phyloP scores from a whole-genome alignment of 2,329 filamentous ascomycete genomes.

The Pseudogymnoascus sp. region DNA sequence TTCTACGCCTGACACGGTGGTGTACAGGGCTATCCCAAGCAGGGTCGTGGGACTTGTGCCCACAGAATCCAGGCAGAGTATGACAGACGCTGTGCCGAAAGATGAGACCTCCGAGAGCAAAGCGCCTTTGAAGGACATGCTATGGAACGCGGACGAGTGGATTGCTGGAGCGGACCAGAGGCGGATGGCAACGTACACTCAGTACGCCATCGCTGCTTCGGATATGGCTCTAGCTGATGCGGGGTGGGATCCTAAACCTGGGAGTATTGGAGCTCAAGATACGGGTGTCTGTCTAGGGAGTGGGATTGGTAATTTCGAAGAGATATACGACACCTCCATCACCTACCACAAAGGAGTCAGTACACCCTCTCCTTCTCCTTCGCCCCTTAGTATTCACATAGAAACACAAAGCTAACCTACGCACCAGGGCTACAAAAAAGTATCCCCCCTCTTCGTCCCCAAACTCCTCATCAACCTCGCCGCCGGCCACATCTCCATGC shows the following conservation, averaged over 20 bases:
- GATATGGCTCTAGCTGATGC: constrained; percentile 82
- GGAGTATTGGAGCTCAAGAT: constrained; percentile 54
- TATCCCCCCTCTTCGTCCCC: constrained; percentile 89
- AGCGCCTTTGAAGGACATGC: constrained; percentile 30
- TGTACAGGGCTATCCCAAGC: constrained; percentile 68
- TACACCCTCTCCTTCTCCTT: constrained; percentile 5
- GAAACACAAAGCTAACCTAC: neutral
- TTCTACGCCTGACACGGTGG: constrained; percentile 35
- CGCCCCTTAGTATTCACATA: neutral
- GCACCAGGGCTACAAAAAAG: constrained; percentile 75
- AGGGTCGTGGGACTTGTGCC: constrained; percentile 81
- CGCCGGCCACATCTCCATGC: constrained; percentile 91
- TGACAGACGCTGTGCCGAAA: constrained; percentile 14
- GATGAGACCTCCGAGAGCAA: constrained; percentile 24
- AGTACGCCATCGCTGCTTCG: constrained; percentile 81
- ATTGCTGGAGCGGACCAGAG: constrained; percentile 48
- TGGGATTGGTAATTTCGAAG: constrained; percentile 88
- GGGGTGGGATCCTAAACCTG: constrained; percentile 48
- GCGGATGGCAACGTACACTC: constrained; percentile 83
- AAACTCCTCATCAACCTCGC: constrained; percentile 90
- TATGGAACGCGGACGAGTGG: constrained; percentile 48
- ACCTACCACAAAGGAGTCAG: constrained; percentile 62
- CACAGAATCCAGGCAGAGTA: constrained; percentile 28
- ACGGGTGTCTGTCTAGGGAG: constrained; percentile 92
- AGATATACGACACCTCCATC: constrained; percentile 77